Base-by-base conservation (phyloP, 345 rosid species). In the Eutrema japonicum region DNA sequence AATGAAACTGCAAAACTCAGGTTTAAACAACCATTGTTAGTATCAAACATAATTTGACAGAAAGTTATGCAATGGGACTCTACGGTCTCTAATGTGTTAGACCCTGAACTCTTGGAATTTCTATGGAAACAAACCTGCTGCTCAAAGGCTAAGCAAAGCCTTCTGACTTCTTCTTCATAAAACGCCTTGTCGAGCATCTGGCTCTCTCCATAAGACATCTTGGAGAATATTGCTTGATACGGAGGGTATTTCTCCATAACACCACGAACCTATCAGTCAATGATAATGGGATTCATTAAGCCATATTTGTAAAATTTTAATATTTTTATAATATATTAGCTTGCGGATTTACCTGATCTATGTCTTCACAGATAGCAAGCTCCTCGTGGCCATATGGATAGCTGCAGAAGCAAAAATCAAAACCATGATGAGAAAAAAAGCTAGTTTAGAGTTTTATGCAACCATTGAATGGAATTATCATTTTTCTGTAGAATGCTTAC, bases 181-280 rank as follows among this genome's bases (percentile, higher is more conserved):
- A 95, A 95, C 74, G 98, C 99, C 73, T 92, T 92, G 82, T 95
- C 98, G 2, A 95, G 99, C 86, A 92, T 83, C 83, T 92, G 99
- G 71, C 98, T 95, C 85, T 90, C 99, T 55, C 99, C 98, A 56
- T 92, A 95, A 0, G 98, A 87, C 73, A 95, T 67, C 79, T 84
- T 95, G 4, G 96, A 82, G 75, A 95, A 95, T 41, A 92, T 89
- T 0, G 96, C 83, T 74, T 95, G 98, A 59, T 92, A 95, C 0
- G 99, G 96, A 37, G 99, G 99, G 60, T 92, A 90, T 30, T 92
- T 92, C 76, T 90, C 99, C 98, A 95, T 84, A 14, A 77, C 94
- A 78, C 68, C 87, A 4, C 99, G 98, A 73, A 95, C 99, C 99
- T 95, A 81, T 40, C 10, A 50, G 22, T 40, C 14, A 6, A 8